These are phyloP conservation scores for Rhodomyrtus tomentosa DNA, from an alignment of 345 rosid genomes.

Conservation along the genomic window DNA sequence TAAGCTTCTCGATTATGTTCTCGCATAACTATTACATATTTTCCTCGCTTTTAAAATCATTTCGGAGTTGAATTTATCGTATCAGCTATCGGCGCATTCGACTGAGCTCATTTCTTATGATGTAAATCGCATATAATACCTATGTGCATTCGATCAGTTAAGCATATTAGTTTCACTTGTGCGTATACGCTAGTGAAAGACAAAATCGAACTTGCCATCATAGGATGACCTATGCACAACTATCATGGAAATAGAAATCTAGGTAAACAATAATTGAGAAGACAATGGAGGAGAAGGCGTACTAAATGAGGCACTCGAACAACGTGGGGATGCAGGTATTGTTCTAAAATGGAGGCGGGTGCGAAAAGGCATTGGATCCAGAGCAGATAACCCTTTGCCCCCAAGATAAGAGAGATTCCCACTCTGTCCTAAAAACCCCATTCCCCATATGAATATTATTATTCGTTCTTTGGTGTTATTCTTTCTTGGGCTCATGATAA, in stretches of 20 bases:
- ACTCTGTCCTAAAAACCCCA: neutral
- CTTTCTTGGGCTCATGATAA: neutral
- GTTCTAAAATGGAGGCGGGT: slow-evolving; percentile 2
- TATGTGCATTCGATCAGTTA: neutral
- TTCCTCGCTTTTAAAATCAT: neutral
- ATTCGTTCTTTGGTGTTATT: neutral
- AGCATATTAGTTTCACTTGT: neutral
- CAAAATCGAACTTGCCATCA: neutral
- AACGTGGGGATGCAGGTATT: slow-evolving; percentile 19
- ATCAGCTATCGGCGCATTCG: neutral
- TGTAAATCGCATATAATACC: neutral
- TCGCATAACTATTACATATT: neutral
- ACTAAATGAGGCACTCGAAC: neutral
- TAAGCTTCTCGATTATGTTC: neutral
- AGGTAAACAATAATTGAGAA: slow-evolving; percentile 12
- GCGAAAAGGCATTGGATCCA: slow-evolving; percentile 12
- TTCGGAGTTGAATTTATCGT: neutral
- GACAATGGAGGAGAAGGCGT: neutral
- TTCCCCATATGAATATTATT: neutral
- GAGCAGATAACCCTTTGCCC: slow-evolving; percentile 18
- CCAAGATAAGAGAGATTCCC: slow-evolving; percentile 16
- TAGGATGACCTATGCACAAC: neutral
- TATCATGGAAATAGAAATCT: neutral
- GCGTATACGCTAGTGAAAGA: neutral
- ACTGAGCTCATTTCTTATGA: neutral